phyloP scores from a whole-genome alignment of 345 rosid species.

The rapeseed (Brassica napus) region DNA sequence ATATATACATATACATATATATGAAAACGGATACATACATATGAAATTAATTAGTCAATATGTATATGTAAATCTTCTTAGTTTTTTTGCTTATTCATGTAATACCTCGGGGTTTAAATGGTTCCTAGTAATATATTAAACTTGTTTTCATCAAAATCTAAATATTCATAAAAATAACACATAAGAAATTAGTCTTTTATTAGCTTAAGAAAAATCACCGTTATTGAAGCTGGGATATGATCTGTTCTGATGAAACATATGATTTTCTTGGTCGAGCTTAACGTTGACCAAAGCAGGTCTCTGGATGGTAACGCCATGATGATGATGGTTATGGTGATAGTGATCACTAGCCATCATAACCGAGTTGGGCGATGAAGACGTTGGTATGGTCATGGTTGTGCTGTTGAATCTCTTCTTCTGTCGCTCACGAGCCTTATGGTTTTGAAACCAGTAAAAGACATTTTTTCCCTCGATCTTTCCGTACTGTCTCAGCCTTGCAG shows the following conservation, averaged over 20 bases:
- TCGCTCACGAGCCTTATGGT: slow-evolving; percentile 97
- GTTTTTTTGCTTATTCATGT: neutral
- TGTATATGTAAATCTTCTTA: neutral
- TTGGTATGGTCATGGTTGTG: slow-evolving; percentile 25
- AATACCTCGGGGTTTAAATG: neutral
- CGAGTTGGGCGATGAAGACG: slow-evolving; percentile 30
- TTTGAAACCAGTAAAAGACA: slow-evolving; percentile 98
- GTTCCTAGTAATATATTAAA: neutral
- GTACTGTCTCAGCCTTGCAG: slow-evolving; percentile 72
- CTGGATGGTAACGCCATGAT: slow-evolving; percentile 45
- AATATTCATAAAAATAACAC: neutral
- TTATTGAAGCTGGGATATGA: slow-evolving; percentile 39
- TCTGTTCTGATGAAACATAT: slow-evolving; percentile 29
- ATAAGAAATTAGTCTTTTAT: neutral
- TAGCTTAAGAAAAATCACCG: slow-evolving; percentile 13
- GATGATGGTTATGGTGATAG: slow-evolving; percentile 32
- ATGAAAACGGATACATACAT: neutral
- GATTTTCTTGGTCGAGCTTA: slow-evolving; percentile 37
- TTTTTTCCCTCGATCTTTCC: slow-evolving; percentile 97
- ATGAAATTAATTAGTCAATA: neutral
- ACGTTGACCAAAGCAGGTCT: slow-evolving; percentile 35
- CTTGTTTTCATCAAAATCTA: neutral
- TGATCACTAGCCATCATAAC: slow-evolving; percentile 32
- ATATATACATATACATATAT: neutral
- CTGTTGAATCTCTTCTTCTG: slow-evolving; percentile 79